phyloP scores from a whole-genome alignment of 495 filamentous ascomycete genomes.

The Pyrenula aspistea region DNA sequence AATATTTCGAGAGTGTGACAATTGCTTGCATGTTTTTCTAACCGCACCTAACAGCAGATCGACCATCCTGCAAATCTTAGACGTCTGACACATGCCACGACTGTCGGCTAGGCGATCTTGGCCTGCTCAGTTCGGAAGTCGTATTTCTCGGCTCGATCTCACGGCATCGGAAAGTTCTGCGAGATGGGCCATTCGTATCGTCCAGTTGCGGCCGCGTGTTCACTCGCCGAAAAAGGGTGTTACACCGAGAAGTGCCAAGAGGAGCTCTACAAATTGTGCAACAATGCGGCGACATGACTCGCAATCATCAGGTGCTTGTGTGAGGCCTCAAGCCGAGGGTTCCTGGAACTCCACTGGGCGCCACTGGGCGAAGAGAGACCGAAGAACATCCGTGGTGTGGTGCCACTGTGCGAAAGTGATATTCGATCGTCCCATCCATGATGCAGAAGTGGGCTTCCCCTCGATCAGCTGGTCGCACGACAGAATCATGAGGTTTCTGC shows the following conservation, averaged over 20 bases:
- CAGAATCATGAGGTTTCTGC: too few relatives aligned
- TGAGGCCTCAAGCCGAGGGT: not conserved
- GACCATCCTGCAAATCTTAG: not conserved
- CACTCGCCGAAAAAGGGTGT: not conserved
- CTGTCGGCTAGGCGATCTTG: not conserved
- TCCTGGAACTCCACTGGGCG: not conserved
- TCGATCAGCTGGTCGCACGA: too few relatives aligned
- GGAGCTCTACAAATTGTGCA: not conserved
- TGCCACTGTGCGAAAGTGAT: too few relatives aligned
- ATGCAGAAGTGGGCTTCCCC: too few relatives aligned
- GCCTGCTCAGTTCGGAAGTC: not conserved
- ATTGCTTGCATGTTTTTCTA: not conserved
- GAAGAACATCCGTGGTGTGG: not conserved
- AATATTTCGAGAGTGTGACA: not conserved
- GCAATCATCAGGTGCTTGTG: not conserved
- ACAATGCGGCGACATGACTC: not conserved
- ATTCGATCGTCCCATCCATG: too few relatives aligned
- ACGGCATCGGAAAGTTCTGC: not conserved
- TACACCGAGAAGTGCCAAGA: not conserved
- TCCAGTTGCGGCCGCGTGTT: not conserved
- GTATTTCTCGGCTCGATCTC: not conserved
- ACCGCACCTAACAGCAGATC: too few relatives aligned
- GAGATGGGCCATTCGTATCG: not conserved
- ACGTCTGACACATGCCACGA: not conserved
- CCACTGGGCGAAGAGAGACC: not conserved